phyloP scores from a whole-genome alignment of 2,329 filamentous ascomycete genomes.

The Neopestalotiopsis sp. region DNA sequence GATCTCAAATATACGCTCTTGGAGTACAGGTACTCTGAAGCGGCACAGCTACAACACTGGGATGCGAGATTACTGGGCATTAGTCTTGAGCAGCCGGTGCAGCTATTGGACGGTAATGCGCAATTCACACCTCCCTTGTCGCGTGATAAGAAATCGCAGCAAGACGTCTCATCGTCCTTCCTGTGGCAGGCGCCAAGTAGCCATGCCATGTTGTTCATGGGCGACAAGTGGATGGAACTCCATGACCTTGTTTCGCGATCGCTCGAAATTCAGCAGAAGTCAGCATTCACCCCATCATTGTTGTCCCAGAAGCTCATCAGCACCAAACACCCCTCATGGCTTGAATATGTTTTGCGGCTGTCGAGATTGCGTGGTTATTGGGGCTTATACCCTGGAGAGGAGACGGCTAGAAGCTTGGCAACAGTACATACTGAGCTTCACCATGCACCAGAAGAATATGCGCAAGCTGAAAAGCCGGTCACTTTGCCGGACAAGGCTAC shows the following conservation, averaged over 20 bases:
- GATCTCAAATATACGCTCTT: slow-evolving; percentile 79
- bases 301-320: slow-evolving; percentile 52
- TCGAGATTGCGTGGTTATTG: slow-evolving; percentile 78
- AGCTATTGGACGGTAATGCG: slow-evolving; percentile 64
- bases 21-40: slow-evolving; percentile 74
- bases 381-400: slow-evolving; percentile 76
- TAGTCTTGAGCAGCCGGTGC: slow-evolving; percentile 75
- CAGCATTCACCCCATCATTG: slow-evolving; percentile 42
- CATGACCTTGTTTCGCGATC: slow-evolving; percentile 77
- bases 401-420: slow-evolving; percentile 60
- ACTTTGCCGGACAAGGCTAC: slow-evolving; percentile 30
- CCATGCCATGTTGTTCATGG: slow-evolving; percentile 82
- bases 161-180: slow-evolving; percentile 60
- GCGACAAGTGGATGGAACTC: slow-evolving; percentile 85
- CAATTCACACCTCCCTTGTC: slow-evolving; percentile 52
- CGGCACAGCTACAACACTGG: slow-evolving; percentile 48
- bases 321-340: slow-evolving; percentile 36
- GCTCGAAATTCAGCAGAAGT: slow-evolving; percentile 49
- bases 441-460: slow-evolving; percentile 72
- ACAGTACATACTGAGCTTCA: slow-evolving; percentile 80
- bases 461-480: slow-evolving; percentile 23
- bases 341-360: slow-evolving; percentile 74
- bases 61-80: slow-evolving; percentile 72
- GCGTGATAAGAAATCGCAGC: slow-evolving; percentile 30
- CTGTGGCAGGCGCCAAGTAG: slow-evolving; percentile 86